Base-by-base conservation (phyloP, 495 filamentous ascomycete species). In the Hypoxylon perforatum region DNA sequence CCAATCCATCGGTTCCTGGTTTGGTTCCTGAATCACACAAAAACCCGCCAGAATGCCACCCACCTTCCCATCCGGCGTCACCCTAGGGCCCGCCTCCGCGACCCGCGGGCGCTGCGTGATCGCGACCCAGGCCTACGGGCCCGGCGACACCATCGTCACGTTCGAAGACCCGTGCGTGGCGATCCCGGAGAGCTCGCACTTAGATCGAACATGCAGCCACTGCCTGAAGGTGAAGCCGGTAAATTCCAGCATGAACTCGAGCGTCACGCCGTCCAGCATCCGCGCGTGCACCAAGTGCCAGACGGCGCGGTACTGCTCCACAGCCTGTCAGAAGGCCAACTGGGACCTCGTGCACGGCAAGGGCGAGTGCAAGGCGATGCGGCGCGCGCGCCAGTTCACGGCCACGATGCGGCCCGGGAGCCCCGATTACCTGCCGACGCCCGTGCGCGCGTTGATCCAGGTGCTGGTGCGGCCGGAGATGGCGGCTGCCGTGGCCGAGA, bases 261-360 rank as follows among this genome's bases (percentile, higher is more conserved):
- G 33, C 30, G 49, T n/a, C 57, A 22, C 10, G 53, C 44, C 51
- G 70, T 42, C 50, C 39, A 28, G 21, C 42, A 75, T 84, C 56
- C 76, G 72, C 7, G 72, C 75, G 17, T 90, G 87, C 72, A 76
- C 73, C 0, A 76, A 74, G 12, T 90, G 87, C 74, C 76, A 75
- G 25, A 73, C 74, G 2, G 75, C 75, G 6, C 70, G 76, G 18
- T 90, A 89, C 75, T 90, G 87, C 72, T 75, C 75, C 44, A 25
- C 65, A 1, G 54, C 65, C 10, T 90, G 87, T 64, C 87, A 90
- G 72, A 80, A 78, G 38, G 67, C 76, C 4, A 81, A 87, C 74
- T 90, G 87, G 87, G 78, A 74, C 45, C 58, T 44, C 0, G 75
- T 74, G 6, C 87, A 89, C 70, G 81, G 83, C 50, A 57, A 58